Conservation (phyloP, 345 rosid genomes). For the Reutealis trisperma region DNA sequence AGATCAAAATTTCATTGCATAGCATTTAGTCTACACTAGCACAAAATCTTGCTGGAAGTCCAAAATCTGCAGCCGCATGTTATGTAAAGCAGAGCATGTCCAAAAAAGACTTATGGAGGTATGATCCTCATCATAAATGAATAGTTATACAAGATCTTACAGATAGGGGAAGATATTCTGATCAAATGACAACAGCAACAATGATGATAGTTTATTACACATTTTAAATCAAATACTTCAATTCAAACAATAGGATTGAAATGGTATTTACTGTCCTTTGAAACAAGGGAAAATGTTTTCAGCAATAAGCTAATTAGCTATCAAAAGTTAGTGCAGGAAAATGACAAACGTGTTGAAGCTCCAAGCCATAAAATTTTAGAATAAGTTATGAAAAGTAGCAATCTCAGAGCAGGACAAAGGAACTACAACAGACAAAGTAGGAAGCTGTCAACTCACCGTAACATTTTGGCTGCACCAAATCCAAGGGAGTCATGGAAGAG, state of each 20-base stretch:
- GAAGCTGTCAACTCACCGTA: conserved; percentile 48
- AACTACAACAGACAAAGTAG: background rate
- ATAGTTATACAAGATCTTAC: background rate
- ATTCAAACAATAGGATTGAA: no score
- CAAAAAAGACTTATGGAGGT: background rate
- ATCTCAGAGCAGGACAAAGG: background rate
- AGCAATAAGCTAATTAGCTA: background rate
- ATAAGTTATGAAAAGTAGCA: background rate
- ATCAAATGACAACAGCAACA: background rate
- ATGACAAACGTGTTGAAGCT: background rate
- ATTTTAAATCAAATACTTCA: no score
- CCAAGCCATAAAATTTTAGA: background rate
- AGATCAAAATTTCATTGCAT: background rate
- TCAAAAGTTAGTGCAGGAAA: background rate
- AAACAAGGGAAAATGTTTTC: background rate
- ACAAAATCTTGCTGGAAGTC: background rate
- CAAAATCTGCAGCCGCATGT: background rate
- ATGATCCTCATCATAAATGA: background rate
- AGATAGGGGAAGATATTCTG: background rate
- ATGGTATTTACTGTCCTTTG: no score
- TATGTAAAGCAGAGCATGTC: background rate
- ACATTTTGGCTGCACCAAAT: conserved; percentile 97
- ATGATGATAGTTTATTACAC: background rate
- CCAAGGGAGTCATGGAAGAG: conserved; percentile 88
- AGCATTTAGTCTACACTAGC: background rate